These are phyloP conservation scores for Mollisiaceae sp. DNA, from an alignment of 2,329 filamentous ascomycete genomes.

Conservation along the genomic window DNA sequence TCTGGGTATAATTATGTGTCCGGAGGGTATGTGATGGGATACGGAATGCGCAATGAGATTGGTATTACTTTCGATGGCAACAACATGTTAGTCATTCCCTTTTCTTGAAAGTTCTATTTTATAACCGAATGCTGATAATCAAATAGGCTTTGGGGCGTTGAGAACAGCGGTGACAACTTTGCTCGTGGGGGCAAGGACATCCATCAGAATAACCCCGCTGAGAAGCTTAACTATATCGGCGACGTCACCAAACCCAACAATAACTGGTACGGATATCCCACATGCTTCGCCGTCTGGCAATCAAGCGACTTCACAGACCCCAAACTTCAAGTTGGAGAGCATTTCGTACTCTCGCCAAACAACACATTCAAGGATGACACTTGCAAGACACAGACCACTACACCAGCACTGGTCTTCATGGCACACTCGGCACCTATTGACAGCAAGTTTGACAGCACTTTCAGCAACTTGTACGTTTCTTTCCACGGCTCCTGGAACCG, in stretches of 20 bases:
- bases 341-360: slow-evolving; percentile 16
- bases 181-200: slow-evolving; percentile 18
- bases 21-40: slow-evolving; percentile 26
- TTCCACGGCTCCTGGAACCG: slow-evolving; percentile 47
- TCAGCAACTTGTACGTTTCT: slow-evolving; percentile 19
- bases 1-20: slow-evolving; percentile 29
- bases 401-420: slow-evolving; percentile 8
- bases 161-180: slow-evolving; percentile 26
- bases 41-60: slow-evolving; percentile 33
- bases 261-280: slow-evolving; percentile 26
- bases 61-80: slow-evolving; percentile 29
- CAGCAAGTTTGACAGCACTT: slow-evolving; percentile 26
- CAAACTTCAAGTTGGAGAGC: slow-evolving; percentile 12
- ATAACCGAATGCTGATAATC: slow-evolving; percentile 8
- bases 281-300: slow-evolving; percentile 24
- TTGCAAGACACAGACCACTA: not conserved
- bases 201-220: slow-evolving; percentile 25
- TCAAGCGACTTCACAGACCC: slow-evolving; percentile 7
- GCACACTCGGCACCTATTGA: slow-evolving; percentile 24
- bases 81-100: slow-evolving; percentile 24
- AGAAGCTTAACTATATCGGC: slow-evolving; percentile 28
- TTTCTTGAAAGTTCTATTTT: too few relatives aligned
- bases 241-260: slow-evolving; percentile 16
- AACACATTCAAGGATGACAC: slow-evolving; percentile 12
- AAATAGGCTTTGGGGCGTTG: slow-evolving; percentile 20